Base-by-base conservation (phyloP, 495 filamentous ascomycete genomes). In the Astrothelium macrocarpum region DNA sequence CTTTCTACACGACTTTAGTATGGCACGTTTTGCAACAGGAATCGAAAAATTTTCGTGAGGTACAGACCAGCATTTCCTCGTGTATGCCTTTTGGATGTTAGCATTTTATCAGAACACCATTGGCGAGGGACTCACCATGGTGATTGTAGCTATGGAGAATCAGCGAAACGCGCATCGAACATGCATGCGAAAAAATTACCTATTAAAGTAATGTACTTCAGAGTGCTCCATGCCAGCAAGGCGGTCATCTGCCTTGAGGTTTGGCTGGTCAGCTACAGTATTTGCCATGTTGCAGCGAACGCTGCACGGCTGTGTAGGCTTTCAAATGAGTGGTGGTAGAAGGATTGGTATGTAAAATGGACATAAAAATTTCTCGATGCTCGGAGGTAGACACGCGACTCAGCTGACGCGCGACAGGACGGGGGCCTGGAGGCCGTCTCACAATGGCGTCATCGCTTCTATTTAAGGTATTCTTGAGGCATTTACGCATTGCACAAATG, bases 171-270 rank as follows among this genome's bases (percentile, higher is more conserved):
- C 31, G 53, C 20, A 56, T 28, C 7, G 20, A 29, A 7, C 9
- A 5, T 56, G 49, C 7, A 9, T 25, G 49, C 49, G 9, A 56
- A 10, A 12, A 56, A 56, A 9, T n/a, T 77, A 91, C 90, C 90
- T 94, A 75, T 95, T 97, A 81, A 97, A 97, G 79, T 97, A 97
- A 76, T 95, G 91, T 70, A 90, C 87, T 79, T 97, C 91, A 65
- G 90, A 87, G 75, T 95, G 90, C 62, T 71, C 61, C 69, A 76
- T 70, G 60, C 65, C 68, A 32, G 66, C 64, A 43, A 74, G 69
- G 45, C 62, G 61, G 46, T 74, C 72, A 43, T 46, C 61, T 12
- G 56, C 60, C 53, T 72, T 71, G 62, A 62, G 62, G 42, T 59
- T 34, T 26, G 68, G 59, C 59, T 64, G 65, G 56, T 65, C 32